Conservation (phyloP, 164 flowering plant genomes). For the Stephania cephalantha region DNA sequence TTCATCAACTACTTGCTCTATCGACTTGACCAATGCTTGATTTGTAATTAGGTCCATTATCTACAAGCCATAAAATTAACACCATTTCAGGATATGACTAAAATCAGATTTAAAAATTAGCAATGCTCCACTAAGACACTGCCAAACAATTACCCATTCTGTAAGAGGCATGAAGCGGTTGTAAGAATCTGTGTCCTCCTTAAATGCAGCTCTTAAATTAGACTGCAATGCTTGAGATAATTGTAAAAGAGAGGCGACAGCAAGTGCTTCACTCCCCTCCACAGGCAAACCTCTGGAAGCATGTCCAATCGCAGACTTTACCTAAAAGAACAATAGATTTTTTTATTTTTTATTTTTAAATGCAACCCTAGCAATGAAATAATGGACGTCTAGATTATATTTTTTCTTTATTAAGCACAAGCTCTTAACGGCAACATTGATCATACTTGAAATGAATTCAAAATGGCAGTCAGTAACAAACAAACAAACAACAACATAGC, state of each 20-base stretch:
- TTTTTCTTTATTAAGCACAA: background rate
- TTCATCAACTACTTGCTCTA: constrained; percentile 10
- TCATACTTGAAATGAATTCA: background rate
- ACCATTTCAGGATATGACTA: constrained; percentile 1
- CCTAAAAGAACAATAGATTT: constrained; percentile 35
- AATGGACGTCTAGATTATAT: background rate
- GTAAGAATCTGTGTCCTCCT: constrained; percentile 67
- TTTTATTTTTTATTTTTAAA: background rate
- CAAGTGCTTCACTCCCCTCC: constrained; percentile 60
- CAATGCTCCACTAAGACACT: background rate
- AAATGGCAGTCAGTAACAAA: background rate
- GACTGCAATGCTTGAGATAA: constrained; percentile 53
- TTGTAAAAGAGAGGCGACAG: constrained; percentile 48
- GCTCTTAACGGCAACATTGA: background rate
- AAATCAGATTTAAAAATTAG: background rate
- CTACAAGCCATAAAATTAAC: constrained; percentile 15
- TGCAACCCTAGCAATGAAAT: background rate
- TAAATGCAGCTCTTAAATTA: constrained; percentile 52
- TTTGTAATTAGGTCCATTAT: constrained; percentile 7
- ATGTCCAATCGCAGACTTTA: constrained; percentile 54
- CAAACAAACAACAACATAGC: too few species aligned
- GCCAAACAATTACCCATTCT: constrained; percentile 42
- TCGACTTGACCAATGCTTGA: constrained; percentile 9
- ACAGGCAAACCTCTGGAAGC: constrained; percentile 50
- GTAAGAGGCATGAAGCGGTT: constrained; percentile 72